Conservation (phyloP, 805 yeast genomes). For the Candida manassasensis region DNA sequence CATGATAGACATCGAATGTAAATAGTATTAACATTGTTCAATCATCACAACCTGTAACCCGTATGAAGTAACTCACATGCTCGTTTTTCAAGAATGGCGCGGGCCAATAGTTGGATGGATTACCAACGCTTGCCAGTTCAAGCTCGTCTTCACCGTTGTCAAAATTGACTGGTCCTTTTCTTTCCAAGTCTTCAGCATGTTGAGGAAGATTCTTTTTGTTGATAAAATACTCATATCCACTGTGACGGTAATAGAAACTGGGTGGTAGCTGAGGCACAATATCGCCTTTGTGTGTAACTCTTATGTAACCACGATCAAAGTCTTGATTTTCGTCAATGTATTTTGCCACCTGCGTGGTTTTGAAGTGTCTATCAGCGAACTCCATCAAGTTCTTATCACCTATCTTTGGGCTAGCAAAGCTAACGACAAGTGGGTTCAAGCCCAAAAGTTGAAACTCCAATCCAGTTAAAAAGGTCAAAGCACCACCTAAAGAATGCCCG, state of each 20-base stretch:
- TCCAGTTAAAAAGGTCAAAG: constrained; percentile 59
- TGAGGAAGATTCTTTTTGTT: constrained; percentile 38
- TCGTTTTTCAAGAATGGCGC: constrained; percentile 22
- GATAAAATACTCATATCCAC: constrained; percentile 50
- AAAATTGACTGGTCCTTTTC: constrained; percentile 8
- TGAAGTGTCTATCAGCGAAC: constrained; percentile 50
- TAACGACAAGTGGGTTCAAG: constrained; percentile 47
- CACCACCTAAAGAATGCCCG: constrained; percentile 80
- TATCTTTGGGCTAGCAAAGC: constrained; percentile 62
- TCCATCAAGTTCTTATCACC: constrained; percentile 49
- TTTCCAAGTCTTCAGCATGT: constrained; percentile 12
- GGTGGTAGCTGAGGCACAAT: constrained; percentile 60
- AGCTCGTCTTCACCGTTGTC: neutral
- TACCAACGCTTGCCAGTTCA: neutral
- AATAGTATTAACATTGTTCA: constrained; percentile 16
- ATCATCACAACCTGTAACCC: constrained; percentile 27
- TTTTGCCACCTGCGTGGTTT: constrained; percentile 25
- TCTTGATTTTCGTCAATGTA: constrained; percentile 18
- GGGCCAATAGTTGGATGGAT: constrained; percentile 17
- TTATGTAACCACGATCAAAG: constrained; percentile 38
- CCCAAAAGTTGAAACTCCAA: constrained; percentile 57
- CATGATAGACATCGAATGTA: constrained; percentile 47
- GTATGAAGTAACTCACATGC: constrained; percentile 27
- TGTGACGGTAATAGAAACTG: constrained; percentile 36
- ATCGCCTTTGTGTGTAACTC: constrained; percentile 58